These are phyloP conservation scores for Euptelea pleiosperma DNA, from an alignment of 164 flowering plant genomes.

Conservation along the genomic window DNA sequence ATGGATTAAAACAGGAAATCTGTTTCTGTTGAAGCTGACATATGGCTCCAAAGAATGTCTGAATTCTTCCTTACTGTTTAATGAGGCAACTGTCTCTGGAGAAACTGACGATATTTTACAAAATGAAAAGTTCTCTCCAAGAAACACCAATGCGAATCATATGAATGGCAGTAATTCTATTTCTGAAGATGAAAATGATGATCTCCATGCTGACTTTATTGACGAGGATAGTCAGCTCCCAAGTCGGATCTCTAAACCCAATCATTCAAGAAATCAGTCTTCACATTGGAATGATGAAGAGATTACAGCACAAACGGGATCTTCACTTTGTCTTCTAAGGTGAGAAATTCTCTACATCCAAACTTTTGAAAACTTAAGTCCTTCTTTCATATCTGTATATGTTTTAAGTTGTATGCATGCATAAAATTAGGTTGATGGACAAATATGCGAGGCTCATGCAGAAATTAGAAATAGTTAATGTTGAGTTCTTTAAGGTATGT, in stretches of 20 bases:
- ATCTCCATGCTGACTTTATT: constrained; percentile 95
- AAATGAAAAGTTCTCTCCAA: constrained; percentile 34
- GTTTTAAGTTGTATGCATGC: constrained; percentile 12
- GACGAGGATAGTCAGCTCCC: constrained; percentile 99
- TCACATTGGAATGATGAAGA: constrained; percentile 54
- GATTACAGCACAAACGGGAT: constrained; percentile 73
- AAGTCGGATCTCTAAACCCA: constrained; percentile 71
- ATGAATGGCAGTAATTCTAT: constrained; percentile 42
- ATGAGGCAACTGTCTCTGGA: constrained; percentile 35
- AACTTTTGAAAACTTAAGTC: background rate
- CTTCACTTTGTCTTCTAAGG: constrained; percentile 91
- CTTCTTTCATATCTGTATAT: background rate
- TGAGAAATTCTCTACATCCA: constrained; percentile 23
- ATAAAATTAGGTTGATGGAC: constrained; percentile 70
- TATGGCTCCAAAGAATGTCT: constrained; percentile 38
- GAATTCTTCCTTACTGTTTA: constrained; percentile 22
- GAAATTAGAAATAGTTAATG: constrained; percentile 76
- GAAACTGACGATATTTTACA: constrained; percentile 27
- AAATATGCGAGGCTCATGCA: constrained; percentile 99
- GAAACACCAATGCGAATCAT: constrained; percentile 31
- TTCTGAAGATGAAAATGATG: constrained; percentile 93
- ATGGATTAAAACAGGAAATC: constrained; percentile 76
- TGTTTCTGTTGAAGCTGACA: constrained; percentile 50
- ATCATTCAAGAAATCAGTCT: constrained; percentile 37
- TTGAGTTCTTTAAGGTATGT: constrained; percentile 86